Evolutionary conservation across 495 filamentous ascomycete genomes (phyloP), one percentile per base, ranked within the genome.

Genomic region (Penicillium cosmopolitanum): DNA sequence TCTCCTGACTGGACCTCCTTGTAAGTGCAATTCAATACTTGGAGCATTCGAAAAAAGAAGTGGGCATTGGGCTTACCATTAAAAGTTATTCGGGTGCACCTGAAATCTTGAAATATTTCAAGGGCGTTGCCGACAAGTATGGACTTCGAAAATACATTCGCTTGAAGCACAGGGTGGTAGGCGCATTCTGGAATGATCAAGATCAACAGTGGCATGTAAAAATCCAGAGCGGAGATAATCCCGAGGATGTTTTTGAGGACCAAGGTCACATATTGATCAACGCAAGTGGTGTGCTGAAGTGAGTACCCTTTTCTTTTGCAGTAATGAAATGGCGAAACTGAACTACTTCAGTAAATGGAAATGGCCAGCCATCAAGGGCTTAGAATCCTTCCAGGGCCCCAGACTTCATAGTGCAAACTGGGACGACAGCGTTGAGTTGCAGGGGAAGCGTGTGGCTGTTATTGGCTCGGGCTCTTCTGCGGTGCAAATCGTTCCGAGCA

Each of bases 51-150:
- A 18, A 44, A 2, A 44, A 19, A 40, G 6, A 40, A 40, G 36
- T 40, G 36, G 15, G 5, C 15, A 40, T 40, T 7, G 0, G 6
- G 10, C 42, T 44, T 44, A 44, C 42, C 8, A 9, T 16, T 12
- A 0, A 21, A 44, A 44, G 42, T 18, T 84, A 81, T 65, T 66
- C 82, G 8, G 61, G 67, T 13, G 73, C 80, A 7, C 60, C 40
- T 3, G 84, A 86, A 65, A 87, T 87, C 48, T 70, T 69, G 51
- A 60, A 70, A 25, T 87, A 87, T 59, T 76, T 85, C 21, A 65
- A 72, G 6, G 60, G 28, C 9, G 63, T 77, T 23, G 63, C 51
- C 43, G 57, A 60, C 25, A 51, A 51, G 40, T 57, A 57, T 16
- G 64, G 35, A 12, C 60, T 67, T 12, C 23, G 18, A 19, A 61